A percentile compares a stretch with the other conserved stretches of the same genome.
These are phyloP conservation scores for Penicillium sp. DNA, from an alignment of 2,329 filamentous ascomycete species.

Conservation along the genomic window DNA sequence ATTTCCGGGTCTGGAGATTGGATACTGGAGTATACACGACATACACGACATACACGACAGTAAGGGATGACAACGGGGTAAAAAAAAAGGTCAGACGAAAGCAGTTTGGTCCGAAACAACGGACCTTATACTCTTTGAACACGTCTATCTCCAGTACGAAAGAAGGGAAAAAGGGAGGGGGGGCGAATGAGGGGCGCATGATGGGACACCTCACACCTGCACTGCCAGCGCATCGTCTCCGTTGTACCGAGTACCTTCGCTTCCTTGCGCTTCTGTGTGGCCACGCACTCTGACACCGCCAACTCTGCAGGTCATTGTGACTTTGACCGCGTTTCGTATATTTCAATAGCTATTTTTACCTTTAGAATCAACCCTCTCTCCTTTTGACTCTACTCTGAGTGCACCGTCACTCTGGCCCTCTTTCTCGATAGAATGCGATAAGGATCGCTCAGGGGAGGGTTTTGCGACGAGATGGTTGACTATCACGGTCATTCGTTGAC, in stretches of 20 bases:
- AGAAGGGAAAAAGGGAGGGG: conserved; percentile 11
- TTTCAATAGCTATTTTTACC: conserved; percentile 4
- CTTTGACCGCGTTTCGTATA: conserved; percentile 1
- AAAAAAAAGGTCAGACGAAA: too few relatives aligned
- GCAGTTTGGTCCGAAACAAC: background rate
- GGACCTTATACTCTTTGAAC: background rate
- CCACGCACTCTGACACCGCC: background rate
- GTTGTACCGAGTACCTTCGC: conserved; percentile 23
- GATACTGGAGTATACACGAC: too few relatives aligned
- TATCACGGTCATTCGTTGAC: conserved; percentile 35
- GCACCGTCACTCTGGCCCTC: conserved; percentile 17
- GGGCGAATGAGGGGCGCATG: conserved; percentile 31
- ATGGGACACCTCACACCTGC: conserved; percentile 30
- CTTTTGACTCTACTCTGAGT: conserved; percentile 10
- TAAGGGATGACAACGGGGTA: too few relatives aligned
- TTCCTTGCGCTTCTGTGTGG: background rate
- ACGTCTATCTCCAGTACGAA: background rate
- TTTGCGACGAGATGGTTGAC: conserved; percentile 46
- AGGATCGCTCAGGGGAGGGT: conserved; percentile 39
- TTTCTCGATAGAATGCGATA: conserved; percentile 42
- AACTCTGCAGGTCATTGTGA: background rate
- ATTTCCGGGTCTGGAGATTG: too few relatives aligned
- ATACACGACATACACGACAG: too few relatives aligned
- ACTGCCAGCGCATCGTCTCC: conserved; percentile 33
- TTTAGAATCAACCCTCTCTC: conserved; percentile 5